Conservation (phyloP, 2,329 filamentous ascomycete species). For the Penicillium hordei region DNA sequence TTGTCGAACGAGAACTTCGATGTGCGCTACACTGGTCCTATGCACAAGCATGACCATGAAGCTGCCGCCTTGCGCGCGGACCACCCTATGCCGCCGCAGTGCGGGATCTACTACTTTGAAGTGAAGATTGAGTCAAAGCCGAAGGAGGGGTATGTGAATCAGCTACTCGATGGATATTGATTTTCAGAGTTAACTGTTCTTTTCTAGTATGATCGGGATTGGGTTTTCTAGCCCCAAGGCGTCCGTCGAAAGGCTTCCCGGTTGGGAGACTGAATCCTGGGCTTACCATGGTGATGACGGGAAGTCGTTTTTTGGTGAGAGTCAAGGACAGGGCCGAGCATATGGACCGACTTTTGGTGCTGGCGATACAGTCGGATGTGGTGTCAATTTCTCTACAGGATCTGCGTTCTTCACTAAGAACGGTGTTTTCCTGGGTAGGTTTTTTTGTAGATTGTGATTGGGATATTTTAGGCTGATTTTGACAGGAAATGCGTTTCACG, state of each 20-base stretch:
- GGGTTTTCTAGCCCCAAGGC: conserved; percentile 62
- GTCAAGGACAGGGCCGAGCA: conserved; percentile 53
- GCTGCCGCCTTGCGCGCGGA: conserved; percentile 81
- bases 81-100: conserved; percentile 81
- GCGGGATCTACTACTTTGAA: conserved; percentile 94
- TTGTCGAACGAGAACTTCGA: conserved; percentile 71
- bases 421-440: conserved; percentile 57
- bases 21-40: conserved; percentile 60
- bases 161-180: neutral
- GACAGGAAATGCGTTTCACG: conserved; percentile 58
- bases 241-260: conserved; percentile 60
- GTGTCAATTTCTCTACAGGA: conserved; percentile 62
- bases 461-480: conserved; percentile 7
- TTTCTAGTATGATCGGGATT: conserved; percentile 49
- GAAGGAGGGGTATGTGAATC: conserved; percentile 61
- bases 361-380: conserved; percentile 63
- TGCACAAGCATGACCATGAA: conserved; percentile 66
- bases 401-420: conserved; percentile 67
- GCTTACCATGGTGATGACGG: conserved; percentile 68
- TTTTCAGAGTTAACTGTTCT: conserved; percentile 9
- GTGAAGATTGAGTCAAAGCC: conserved; percentile 64
- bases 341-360: conserved; percentile 62
- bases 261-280: conserved; percentile 66
- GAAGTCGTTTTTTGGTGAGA: conserved; percentile 60
- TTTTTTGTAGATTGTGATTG: neutral